Conservation (phyloP, 306 rosid species). For the Pterocarpus macrocarpus region DNA sequence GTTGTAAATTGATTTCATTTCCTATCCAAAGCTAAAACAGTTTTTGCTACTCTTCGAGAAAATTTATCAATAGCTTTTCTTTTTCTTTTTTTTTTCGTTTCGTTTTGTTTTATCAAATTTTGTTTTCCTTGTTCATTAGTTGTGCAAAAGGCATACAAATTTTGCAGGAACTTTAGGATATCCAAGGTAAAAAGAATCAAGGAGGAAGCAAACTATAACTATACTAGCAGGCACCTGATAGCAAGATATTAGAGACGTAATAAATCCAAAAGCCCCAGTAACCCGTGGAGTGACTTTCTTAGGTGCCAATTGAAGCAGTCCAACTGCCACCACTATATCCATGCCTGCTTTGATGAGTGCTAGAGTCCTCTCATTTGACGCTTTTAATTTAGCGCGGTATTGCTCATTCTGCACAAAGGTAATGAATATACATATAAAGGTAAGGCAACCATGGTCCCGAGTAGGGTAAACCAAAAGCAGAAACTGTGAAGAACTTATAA, state of each 20-base stretch:
- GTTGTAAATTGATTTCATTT: not conserved
- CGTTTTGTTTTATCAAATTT: not conserved
- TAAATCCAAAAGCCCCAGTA: constrained; percentile 92
- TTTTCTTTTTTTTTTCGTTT: not conserved
- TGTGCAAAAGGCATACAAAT: constrained; percentile 3
- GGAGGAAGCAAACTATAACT: constrained; percentile 14
- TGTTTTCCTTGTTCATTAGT: not conserved
- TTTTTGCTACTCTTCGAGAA: not conserved
- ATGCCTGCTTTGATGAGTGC: constrained; percentile 84
- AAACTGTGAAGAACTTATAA: constrained; percentile 22
- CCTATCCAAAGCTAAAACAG: not conserved
- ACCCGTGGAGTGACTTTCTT: constrained; percentile 90
- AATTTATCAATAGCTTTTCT: not conserved
- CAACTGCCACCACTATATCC: constrained; percentile 87
- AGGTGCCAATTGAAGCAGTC: constrained; percentile 94
- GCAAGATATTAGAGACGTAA: constrained; percentile 86
- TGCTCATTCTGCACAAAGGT: constrained; percentile 71
- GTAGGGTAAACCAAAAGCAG: not conserved
- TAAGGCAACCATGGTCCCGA: not conserved
- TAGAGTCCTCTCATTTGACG: constrained; percentile 85
- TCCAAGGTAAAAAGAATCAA: constrained; percentile 39
- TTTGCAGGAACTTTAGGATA: not conserved
- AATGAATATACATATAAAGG: not conserved
- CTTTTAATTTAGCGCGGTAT: constrained; percentile 72
- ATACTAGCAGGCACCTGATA: constrained; percentile 74